phyloP scores from a whole-genome alignment of 2,329 filamentous ascomycete species.

The Shiraia bambusicola region DNA sequence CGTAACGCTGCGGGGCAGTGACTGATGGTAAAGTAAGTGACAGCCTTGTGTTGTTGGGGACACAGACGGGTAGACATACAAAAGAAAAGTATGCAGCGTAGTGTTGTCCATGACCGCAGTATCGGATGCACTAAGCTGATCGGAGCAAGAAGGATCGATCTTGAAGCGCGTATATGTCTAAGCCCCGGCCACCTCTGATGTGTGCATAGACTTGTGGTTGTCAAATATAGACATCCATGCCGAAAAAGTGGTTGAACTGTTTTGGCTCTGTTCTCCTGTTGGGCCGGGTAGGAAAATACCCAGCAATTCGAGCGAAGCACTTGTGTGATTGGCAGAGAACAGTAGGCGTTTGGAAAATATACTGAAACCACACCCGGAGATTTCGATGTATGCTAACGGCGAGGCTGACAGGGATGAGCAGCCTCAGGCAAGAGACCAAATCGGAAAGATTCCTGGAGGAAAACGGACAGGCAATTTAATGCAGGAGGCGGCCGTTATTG shows the following conservation, averaged over 20 bases:
- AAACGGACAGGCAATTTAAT: constrained; percentile 22
- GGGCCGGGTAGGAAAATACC: constrained; percentile 18
- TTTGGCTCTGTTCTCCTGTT: constrained; percentile 29
- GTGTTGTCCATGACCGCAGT: constrained; percentile 47
- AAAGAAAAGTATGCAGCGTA: constrained; percentile 65
- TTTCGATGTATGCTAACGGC: constrained; percentile 27
- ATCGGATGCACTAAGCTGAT: constrained; percentile 30
- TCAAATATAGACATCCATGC: constrained; percentile 38
- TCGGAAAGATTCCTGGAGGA: constrained; percentile 20
- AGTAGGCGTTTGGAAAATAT: constrained; percentile 22
- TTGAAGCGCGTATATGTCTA: constrained; percentile 33
- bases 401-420: constrained; percentile 33
- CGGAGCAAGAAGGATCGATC: constrained; percentile 27
- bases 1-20: constrained; percentile 51
- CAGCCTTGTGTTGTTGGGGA: constrained; percentile 15
- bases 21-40: constrained; percentile 27
- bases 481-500: constrained; percentile 19
- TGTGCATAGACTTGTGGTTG: constrained; percentile 20
- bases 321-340: constrained; percentile 24
- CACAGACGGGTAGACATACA: constrained; percentile 36
- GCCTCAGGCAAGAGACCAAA: constrained; percentile 15
- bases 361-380: constrained; percentile 31
- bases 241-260: constrained; percentile 21
- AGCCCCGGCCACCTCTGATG: constrained; percentile 17
- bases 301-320: constrained; percentile 11